Conservation (phyloP, 768 basidiomycete genomes). For the Suillus lakei region DNA sequence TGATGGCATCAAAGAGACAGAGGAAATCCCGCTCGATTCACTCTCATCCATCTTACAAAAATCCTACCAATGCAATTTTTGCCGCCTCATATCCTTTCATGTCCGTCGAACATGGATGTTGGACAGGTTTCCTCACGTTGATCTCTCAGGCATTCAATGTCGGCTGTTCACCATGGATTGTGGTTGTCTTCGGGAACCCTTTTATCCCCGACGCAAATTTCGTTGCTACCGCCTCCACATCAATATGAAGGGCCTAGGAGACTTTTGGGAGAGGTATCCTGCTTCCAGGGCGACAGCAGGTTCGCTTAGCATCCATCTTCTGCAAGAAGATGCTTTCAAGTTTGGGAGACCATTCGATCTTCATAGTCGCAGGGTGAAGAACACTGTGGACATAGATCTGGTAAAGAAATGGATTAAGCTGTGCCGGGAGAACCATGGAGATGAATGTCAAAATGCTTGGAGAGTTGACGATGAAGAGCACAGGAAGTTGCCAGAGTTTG, state of each 20-base stretch:
- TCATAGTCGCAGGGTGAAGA: slow-evolving; percentile 11
- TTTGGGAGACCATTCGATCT: slow-evolving; percentile 10
- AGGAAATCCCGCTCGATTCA: background rate
- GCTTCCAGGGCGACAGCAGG: slow-evolving; percentile 4
- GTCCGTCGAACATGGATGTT: slow-evolving; percentile 10
- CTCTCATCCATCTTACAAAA: slow-evolving; percentile 1
- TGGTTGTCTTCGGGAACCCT: background rate
- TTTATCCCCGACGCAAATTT: background rate
- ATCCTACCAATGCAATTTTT: slow-evolving; percentile 12
- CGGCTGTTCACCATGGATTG: background rate
- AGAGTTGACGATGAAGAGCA: background rate
- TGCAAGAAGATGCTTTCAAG: slow-evolving; percentile 12
- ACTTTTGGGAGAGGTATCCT: background rate
- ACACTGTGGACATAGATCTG: slow-evolving; percentile 5
- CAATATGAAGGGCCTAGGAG: background rate
- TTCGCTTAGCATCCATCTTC: slow-evolving; percentile 3
- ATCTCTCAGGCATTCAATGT: background rate
- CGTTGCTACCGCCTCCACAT: slow-evolving; percentile 7
- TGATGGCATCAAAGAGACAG: slow-evolving; percentile 4
- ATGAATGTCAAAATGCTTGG: slow-evolving; percentile 11
- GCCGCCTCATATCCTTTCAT: slow-evolving; percentile 9
- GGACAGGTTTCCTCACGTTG: background rate
- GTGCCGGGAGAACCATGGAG: background rate
- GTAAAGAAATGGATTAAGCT: slow-evolving; percentile 13
- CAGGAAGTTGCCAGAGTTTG: background rate